Percentiles rank a stretch among this genome's conserved stretches.
These are phyloP conservation scores for Iberis pinnata DNA, from an alignment of 345 rosid species.

Conservation along the genomic window DNA sequence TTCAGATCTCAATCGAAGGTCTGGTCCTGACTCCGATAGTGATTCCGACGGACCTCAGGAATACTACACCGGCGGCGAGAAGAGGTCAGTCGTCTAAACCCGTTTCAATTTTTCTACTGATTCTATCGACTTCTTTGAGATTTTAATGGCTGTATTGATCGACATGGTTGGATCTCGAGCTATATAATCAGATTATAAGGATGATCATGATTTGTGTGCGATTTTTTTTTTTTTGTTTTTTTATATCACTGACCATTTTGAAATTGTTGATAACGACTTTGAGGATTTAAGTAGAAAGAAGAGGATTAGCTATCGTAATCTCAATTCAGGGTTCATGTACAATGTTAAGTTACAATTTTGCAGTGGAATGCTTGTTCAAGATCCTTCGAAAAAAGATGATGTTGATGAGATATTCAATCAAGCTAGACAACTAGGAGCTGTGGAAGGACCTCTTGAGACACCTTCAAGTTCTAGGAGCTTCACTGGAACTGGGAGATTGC, in stretches of 20 bases:
- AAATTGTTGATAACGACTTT: no score
- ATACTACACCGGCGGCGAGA: conserved; percentile 96
- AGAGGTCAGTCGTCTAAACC: conserved; percentile 65
- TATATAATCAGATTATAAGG: background rate
- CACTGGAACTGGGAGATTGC: conserved; percentile 76
- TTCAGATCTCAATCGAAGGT: conserved; percentile 76
- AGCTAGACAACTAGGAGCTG: conserved; percentile 90
- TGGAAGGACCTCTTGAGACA: conserved; percentile 73
- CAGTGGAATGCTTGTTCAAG: conserved; percentile 98
- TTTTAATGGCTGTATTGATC: background rate
- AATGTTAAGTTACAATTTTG: no score
- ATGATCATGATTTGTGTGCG: no score
- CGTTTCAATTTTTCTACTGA: background rate
- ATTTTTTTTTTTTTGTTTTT: no score
- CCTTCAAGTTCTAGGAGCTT: conserved; percentile 80
- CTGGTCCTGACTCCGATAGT: conserved; percentile 79
- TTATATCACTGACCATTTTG: no score
- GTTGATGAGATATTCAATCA: conserved; percentile 87
- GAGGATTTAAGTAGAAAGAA: no score
- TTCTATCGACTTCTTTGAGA: background rate
- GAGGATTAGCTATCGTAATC: no score
- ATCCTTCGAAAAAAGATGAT: conserved; percentile 72
- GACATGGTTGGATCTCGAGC: conserved; percentile 20
- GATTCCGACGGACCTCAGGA: conserved; percentile 85
- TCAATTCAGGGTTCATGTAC: no score